These are phyloP conservation scores for Coniochaeta sp. DNA, from an alignment of 2,329 filamentous ascomycete genomes.

Conservation along the genomic window DNA sequence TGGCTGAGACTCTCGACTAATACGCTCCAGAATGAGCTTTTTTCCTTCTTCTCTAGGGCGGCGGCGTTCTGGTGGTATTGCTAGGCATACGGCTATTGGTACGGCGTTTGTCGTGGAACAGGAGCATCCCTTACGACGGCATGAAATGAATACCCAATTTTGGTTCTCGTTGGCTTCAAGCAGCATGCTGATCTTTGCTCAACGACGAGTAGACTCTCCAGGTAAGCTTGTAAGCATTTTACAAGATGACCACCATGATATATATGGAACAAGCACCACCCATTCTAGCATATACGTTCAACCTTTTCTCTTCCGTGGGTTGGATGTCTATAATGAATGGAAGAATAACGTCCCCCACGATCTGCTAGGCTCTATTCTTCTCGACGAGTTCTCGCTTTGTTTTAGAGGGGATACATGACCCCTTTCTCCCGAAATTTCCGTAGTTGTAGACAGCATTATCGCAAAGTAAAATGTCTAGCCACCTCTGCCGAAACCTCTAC, in stretches of 20 bases:
- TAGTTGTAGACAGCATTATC: background rate
- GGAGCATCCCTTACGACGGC: background rate
- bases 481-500: constrained; percentile 4
- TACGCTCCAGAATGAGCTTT: constrained; percentile 3
- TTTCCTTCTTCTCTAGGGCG: background rate
- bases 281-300: constrained; percentile 38
- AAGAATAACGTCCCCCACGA: constrained; percentile 36
- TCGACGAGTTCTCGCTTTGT: constrained; percentile 37
- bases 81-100: background rate
- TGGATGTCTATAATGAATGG: constrained; percentile 38
- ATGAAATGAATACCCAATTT: background rate
- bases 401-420: constrained; percentile 31
- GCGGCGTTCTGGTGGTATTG: background rate
- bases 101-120: background rate
- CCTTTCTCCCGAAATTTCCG: background rate
- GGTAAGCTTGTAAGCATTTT: background rate
- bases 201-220: background rate
- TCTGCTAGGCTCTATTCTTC: constrained; percentile 34
- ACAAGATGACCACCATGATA: background rate
- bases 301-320: constrained; percentile 28
- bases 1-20: background rate
- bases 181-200: background rate
- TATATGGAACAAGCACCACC: constrained; percentile 8
- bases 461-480: background rate
- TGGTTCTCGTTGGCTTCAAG: background rate